These are phyloP conservation scores for Ganoderma lingzhi DNA, from an alignment of 1,284 basidiomycete genomes.

Conservation along the genomic window DNA sequence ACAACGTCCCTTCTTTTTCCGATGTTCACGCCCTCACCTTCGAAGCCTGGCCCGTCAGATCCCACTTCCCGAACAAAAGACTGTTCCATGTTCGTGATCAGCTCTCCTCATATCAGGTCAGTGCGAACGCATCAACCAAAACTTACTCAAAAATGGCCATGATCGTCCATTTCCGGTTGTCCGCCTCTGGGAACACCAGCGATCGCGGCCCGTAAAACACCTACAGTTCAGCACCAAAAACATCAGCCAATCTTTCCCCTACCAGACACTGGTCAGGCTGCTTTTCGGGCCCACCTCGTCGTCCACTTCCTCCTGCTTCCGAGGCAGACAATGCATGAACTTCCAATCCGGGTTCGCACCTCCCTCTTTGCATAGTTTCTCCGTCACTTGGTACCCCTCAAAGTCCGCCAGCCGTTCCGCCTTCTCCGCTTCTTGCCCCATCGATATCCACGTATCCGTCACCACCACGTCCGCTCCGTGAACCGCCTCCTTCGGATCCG, in stretches of 20 bases:
- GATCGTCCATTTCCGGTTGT: slow-evolving; percentile 95
- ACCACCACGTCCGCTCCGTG: slow-evolving; percentile 92
- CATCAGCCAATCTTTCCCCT: slow-evolving; percentile 9
- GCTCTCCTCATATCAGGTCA: slow-evolving; percentile 13
- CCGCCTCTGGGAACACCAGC: slow-evolving; percentile 78
- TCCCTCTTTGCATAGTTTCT: slow-evolving; percentile 78
- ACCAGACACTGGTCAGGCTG: not conserved
- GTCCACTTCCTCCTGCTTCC: slow-evolving; percentile 93
- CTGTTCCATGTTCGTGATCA: slow-evolving; percentile 39
- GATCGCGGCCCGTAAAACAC: slow-evolving; percentile 83
- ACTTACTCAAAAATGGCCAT: slow-evolving; percentile 89
- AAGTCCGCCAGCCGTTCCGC: slow-evolving; percentile 90
- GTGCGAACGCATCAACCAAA: slow-evolving; percentile 9
- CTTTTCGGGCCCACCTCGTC: slow-evolving; percentile 70
- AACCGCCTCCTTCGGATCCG: slow-evolving; percentile 88
- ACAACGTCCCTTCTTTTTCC: slow-evolving; percentile 12
- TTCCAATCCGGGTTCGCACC: slow-evolving; percentile 92
- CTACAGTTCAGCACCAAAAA: slow-evolving; percentile 42
- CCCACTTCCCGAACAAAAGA: slow-evolving; percentile 60
- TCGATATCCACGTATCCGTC: slow-evolving; percentile 98
- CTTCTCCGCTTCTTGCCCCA: slow-evolving; percentile 98
- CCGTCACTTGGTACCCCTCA: slow-evolving; percentile 94
- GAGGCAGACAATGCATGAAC: slow-evolving; percentile 96
- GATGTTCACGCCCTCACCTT: slow-evolving; percentile 17
- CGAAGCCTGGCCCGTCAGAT: slow-evolving; percentile 32